These are phyloP conservation scores for Lasiosphaeria ovina DNA, from an alignment of 495 filamentous ascomycete species.

Conservation along the genomic window DNA sequence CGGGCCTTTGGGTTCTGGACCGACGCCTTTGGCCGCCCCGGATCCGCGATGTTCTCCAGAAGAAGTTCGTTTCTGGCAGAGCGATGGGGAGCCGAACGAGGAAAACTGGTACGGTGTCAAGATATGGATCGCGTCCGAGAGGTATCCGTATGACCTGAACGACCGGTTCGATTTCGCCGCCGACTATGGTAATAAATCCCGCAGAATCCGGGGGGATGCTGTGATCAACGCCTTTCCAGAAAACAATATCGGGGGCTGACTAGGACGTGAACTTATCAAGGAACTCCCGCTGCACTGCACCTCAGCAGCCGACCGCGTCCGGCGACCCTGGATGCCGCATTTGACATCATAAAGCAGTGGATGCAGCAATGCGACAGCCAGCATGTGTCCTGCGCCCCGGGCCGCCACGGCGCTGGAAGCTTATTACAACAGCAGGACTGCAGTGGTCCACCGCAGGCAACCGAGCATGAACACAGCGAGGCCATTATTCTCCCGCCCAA, in stretches of 20 bases:
- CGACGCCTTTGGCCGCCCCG: background rate
- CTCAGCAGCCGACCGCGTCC: background rate
- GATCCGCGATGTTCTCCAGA: background rate
- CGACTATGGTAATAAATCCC: background rate
- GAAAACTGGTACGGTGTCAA: background rate
- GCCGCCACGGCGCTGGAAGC: background rate
- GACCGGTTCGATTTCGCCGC: background rate
- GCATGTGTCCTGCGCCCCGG: background rate
- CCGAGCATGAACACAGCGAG: background rate
- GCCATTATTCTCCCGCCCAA: background rate
- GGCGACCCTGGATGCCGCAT: background rate
- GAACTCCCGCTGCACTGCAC: background rate
- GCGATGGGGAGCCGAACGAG: background rate
- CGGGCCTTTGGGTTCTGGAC: background rate
- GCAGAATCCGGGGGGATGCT: background rate
- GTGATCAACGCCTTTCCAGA: background rate
- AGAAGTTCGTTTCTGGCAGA: background rate
- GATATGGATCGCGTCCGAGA: background rate
- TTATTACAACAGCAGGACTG: background rate
- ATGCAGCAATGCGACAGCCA: background rate
- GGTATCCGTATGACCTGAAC: background rate
- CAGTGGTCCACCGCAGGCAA: background rate
- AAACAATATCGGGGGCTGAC: background rate
- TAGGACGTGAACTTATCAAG: background rate
- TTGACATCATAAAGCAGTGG: background rate